phyloP scores from a whole-genome alignment of 2,329 filamentous ascomycete species.

The Fusarium robinianum region DNA sequence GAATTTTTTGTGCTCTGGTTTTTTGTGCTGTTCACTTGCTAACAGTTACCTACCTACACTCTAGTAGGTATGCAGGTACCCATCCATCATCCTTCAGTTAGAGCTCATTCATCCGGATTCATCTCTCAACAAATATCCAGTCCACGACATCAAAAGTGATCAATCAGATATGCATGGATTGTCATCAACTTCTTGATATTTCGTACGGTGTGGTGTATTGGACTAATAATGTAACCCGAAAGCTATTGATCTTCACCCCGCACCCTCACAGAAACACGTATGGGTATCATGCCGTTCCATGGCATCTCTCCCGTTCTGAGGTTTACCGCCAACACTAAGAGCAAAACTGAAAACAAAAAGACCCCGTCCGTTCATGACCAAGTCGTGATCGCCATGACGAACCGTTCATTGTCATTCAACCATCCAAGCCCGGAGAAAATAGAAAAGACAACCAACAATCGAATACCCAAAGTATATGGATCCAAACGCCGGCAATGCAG shows the following conservation, averaged over 20 bases:
- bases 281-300: slow-evolving; percentile 32
- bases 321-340: not conserved
- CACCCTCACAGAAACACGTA: slow-evolving; percentile 11
- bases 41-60: too few species aligned
- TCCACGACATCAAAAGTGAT: too few species aligned
- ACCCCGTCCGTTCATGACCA: slow-evolving; percentile 19
- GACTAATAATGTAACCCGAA: slow-evolving; percentile 14
- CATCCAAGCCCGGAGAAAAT: too few species aligned
- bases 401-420: slow-evolving; percentile 10
- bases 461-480: slow-evolving; percentile 21
- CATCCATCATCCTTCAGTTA: too few species aligned
- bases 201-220: slow-evolving; percentile 7
- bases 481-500: slow-evolving; percentile 37
- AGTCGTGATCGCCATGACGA: slow-evolving; percentile 2
- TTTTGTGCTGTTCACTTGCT: too few species aligned
- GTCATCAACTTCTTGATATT: slow-evolving; percentile 23
- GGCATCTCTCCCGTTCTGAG: too few species aligned
- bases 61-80: too few species aligned
- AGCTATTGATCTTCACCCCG: slow-evolving; percentile 17
- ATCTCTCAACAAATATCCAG: too few species aligned
- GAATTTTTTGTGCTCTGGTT: slow-evolving; percentile 25
- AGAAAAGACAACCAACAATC: slow-evolving; percentile 8
- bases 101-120: too few species aligned
- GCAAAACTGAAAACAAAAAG: slow-evolving; percentile 6
- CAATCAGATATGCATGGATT: too few species aligned